Evolutionary conservation across 306 rosid genomes (phyloP), one percentile per base, ranked within the genome.

Genomic region (Cicer yamashitae): DNA sequence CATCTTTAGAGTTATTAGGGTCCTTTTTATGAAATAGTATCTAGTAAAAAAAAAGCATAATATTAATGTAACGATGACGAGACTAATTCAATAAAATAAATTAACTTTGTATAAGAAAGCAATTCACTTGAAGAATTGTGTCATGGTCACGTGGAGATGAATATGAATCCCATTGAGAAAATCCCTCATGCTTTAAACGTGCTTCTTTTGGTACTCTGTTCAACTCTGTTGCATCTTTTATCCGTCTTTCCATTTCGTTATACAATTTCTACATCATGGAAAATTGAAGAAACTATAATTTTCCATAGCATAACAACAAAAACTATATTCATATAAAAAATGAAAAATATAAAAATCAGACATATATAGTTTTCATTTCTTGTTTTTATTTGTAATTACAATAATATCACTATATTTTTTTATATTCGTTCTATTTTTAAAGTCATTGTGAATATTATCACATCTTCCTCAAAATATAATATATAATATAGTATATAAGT

Each of bases 141-240:
- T 75, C 86, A 46, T 93, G 96, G 80, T 93, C 92, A 41, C 81
- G 90, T 20, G 18, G 79, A 72, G 98, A 94, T 73, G 83, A 58
- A 79, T 68, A 83, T 2, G 94, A 77, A 34, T 84, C 83, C 97
- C 98, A 91, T n/a, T 81, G 81, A 73, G 90, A 83, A 80, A 93
- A 91, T 18, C 83, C 90, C 37, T 10, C 47, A 14, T 86, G 82
- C 70, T 79, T 86, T 10, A 74, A 77, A 46, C 62, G 83, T 48
- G 67, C 72, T 59, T 93, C 94, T 79, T 82, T 86, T 4, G 94
- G 81, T 37, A 93, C 70, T 52, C 72, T 56, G 15, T 91, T 89
- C 6, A 77, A 39, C 67, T 73, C 85, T 15, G 83, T 69, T 15
- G 84, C 88, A 17, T 65, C 71, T 40, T 87, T 84, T 2, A 94